These are phyloP conservation scores for Yamadazyma epiphylla DNA, from an alignment of 1,139 yeast genomes.

Conservation along the genomic window DNA sequence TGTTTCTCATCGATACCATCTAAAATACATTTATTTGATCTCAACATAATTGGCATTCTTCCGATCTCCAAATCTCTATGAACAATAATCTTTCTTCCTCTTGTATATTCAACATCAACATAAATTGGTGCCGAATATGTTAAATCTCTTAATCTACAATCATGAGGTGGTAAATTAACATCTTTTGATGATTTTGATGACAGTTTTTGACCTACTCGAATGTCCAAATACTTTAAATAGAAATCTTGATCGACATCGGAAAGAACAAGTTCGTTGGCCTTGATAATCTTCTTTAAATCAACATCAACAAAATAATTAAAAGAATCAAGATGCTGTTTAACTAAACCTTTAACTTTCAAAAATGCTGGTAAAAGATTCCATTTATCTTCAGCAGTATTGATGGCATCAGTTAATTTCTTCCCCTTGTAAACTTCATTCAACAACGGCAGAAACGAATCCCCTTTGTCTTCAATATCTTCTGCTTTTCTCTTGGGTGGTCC, in stretches of 20 bases:
- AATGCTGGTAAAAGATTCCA: conserved; percentile 97
- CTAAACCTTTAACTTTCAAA: conserved; percentile 90
- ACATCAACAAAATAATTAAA: conserved; percentile 93
- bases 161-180: conserved; percentile 84
- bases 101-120: conserved; percentile 94
- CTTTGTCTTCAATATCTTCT: conserved; percentile 17
- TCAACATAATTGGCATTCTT: conserved; percentile 95
- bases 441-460: conserved; percentile 68
- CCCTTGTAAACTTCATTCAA: conserved; percentile 83
- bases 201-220: conserved; percentile 77
- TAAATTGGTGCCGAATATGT: conserved; percentile 95
- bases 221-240: conserved; percentile 85
- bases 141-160: conserved; percentile 90
- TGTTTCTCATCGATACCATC: conserved; percentile 71
- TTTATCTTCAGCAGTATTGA: conserved; percentile 87
- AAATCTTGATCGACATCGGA: conserved; percentile 98
- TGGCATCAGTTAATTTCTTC: conserved; percentile 78
- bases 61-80: conserved; percentile 93
- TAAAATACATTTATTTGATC: conserved; percentile 86
- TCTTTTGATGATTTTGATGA: conserved; percentile 48
- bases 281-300: conserved; percentile 85
- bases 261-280: conserved; percentile 83
- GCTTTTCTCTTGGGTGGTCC: conserved; percentile 12
- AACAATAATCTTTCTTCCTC: conserved; percentile 88
- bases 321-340: conserved; percentile 95